Percentiles rank a stretch among this genome's conserved stretches.
Conservation (phyloP, 2,329 filamentous ascomycete genomes). For the Fusarium vanettenii region DNA sequence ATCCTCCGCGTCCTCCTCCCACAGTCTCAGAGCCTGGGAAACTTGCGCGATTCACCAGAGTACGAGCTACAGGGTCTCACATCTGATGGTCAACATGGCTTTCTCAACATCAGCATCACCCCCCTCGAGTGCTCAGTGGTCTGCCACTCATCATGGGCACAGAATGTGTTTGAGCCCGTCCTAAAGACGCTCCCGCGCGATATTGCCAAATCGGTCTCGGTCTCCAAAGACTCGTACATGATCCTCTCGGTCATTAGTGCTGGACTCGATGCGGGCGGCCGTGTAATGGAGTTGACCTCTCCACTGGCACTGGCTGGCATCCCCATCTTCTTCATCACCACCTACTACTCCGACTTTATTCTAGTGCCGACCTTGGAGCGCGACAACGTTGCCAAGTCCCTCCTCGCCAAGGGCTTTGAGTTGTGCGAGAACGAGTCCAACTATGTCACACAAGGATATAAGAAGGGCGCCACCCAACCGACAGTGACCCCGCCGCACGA, state of each 20-base stretch:
- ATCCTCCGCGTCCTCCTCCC: slow-evolving; percentile 89
- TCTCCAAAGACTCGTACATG: slow-evolving; percentile 86
- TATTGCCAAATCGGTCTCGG: slow-evolving; percentile 68
- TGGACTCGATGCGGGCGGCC: slow-evolving; percentile 89
- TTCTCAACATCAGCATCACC: slow-evolving; percentile 93
- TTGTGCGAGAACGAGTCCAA: slow-evolving; percentile 79
- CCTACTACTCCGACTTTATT: slow-evolving; percentile 98
- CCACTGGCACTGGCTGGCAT: slow-evolving; percentile 92
- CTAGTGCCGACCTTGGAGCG: slow-evolving; percentile 84
- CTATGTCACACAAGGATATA: slow-evolving; percentile 66
- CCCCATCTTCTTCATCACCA: slow-evolving; percentile 98
- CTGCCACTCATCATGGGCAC: slow-evolving; percentile 81
- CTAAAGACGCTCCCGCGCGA: slow-evolving; percentile 71
- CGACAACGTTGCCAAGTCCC: slow-evolving; percentile 77
- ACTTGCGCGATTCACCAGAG: slow-evolving; percentile 49
- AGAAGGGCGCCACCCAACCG: slow-evolving; percentile 45
- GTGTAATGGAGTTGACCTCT: slow-evolving; percentile 90
- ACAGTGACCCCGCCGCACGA: slow-evolving; percentile 69
- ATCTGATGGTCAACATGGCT: slow-evolving; percentile 73
- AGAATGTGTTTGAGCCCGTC: slow-evolving; percentile 79
- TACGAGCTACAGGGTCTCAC: slow-evolving; percentile 60
- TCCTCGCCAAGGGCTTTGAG: slow-evolving; percentile 84
- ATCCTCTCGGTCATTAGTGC: slow-evolving; percentile 91
- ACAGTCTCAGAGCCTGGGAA: slow-evolving; percentile 58
- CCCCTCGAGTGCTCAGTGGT: slow-evolving; percentile 93